A percentile compares a stretch with the other conserved stretches of the same genome.
Evolutionary conservation across 257 asterid genomes (phyloP).

Genomic region (Eustoma russellianum): DNA sequence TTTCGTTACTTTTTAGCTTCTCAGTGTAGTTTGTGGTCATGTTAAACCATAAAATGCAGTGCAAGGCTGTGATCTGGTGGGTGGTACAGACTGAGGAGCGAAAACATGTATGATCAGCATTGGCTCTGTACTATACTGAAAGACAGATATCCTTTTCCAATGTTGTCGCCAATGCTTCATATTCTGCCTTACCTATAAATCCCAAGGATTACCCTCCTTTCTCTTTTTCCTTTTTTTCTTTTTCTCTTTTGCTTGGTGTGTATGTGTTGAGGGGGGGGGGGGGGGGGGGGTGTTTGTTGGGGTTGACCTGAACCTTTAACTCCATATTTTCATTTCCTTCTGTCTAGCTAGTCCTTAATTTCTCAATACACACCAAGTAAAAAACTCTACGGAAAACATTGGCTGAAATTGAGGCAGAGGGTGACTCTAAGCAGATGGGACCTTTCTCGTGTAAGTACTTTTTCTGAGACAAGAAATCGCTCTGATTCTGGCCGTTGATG

Average conservation of each 20-base stretch:
- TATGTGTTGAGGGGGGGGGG: no score
- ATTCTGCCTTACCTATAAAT: no score
- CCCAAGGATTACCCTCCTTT: background rate
- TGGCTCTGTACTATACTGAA: slow-evolving; percentile 64
- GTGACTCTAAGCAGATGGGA: slow-evolving; percentile 67
- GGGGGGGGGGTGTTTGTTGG: no score
- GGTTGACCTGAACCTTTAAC: no score
- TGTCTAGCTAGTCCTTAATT: slow-evolving; percentile 14
- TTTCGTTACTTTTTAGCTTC: slow-evolving; percentile 1
- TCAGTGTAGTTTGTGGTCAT: no score
- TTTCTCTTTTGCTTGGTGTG: no score
- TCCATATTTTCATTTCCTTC: background rate
- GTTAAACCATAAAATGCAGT: slow-evolving; percentile 10
- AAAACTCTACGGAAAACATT: slow-evolving; percentile 72
- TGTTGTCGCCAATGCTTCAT: background rate
- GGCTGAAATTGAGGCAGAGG: slow-evolving; percentile 71
- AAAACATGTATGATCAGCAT: slow-evolving; percentile 92
- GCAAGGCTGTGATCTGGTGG: slow-evolving; percentile 72
- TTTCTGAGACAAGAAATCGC: no score
- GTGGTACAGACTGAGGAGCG: slow-evolving; percentile 88
- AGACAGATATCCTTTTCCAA: slow-evolving; percentile 61
- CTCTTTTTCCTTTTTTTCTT: background rate
- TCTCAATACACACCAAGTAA: slow-evolving; percentile 50
- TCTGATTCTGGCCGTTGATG: no score
- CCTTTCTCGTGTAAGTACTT: slow-evolving; percentile 71